Conservation (phyloP, 805 yeast genomes). For the Yarrowia bubula region DNA sequence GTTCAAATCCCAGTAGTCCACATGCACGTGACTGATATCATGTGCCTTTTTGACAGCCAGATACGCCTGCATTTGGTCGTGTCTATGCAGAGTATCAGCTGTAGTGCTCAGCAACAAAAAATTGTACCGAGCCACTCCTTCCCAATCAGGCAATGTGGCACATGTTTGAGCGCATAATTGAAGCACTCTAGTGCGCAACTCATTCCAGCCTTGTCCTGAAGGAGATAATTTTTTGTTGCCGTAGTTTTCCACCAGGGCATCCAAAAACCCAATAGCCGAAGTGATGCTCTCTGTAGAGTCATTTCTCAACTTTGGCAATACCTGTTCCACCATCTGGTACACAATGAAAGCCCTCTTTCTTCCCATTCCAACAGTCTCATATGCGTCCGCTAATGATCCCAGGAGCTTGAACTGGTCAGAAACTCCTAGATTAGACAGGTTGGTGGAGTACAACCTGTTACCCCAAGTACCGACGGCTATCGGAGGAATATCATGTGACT, state of each 20-base stretch:
- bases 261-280: constrained; percentile 43
- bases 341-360: constrained; percentile 47
- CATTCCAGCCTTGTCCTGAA: constrained; percentile 50
- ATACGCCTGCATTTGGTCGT: constrained; percentile 54
- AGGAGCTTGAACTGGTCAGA: constrained; percentile 61
- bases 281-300: constrained; percentile 9
- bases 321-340: constrained; percentile 14
- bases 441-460: constrained; percentile 48
- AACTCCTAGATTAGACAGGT: constrained; percentile 47
- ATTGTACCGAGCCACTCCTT: constrained; percentile 48
- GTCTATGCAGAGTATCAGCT: constrained; percentile 51
- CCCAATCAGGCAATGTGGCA: constrained; percentile 49
- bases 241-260: constrained; percentile 52
- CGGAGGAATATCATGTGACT: constrained; percentile 29
- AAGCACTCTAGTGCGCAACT: constrained; percentile 56
- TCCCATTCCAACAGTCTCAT: constrained; percentile 55
- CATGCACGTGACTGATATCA: constrained; percentile 30
- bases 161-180: constrained; percentile 54
- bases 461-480: constrained; percentile 51
- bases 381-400: constrained; percentile 63
- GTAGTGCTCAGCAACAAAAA: constrained; percentile 56
- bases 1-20: constrained; percentile 69
- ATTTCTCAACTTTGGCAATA: constrained; percentile 12
- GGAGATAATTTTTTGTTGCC: constrained; percentile 47
- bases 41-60: constrained; percentile 39